Evolutionary conservation across 805 yeast species (phyloP), one percentile per base, ranked within the genome.

Genomic region (Candida germanica): DNA sequence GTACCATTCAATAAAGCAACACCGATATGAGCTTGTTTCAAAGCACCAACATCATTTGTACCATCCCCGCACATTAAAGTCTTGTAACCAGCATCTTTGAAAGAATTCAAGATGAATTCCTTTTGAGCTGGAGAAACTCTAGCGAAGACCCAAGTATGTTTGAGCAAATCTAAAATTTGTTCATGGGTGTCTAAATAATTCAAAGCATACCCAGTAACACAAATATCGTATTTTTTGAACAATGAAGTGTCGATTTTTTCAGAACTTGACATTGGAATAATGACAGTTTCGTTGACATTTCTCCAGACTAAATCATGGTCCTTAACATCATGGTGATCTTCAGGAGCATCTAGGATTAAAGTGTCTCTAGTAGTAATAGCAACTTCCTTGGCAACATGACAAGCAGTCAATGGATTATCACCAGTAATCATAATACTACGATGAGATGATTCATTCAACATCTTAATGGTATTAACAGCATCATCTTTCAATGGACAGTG

Each of bases 31-130:
- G 98, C 98, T 69, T 93, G 98, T 62, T 93, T 93, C 65, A 93
- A 77, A 36, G 98, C 98, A 63, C 98, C 98, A 33, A 93, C 98
- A 71, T 93, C 98, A 58, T 93, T 93, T n/a, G 98, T 93, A 65
- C 98, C 98, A 66, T 93, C 98, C 72, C 98, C 98, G 66, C 98
- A 93, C 98, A 93, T 93, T 51, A 93, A 74, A 16, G 98, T 93
- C 55, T 79, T 83, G 64, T 91, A 93, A 17, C 96, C 96, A 58
- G 87, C 74, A 44, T 79, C 81, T 61, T 91, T 93, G 59, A 87
- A 76, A 25, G 88, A 76, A 43, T 80, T 82, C 53, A 93, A 71
- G 50, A 93, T 80, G 48, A 83, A 87, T 64, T 93, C 98, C 66
- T 93, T 93, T 67, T 93, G 98, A 17, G 83, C 55, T 26, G 98